These are phyloP conservation scores for Leccinum disarticulatum DNA, from an alignment of 768 basidiomycete species.

Conservation along the genomic window DNA sequence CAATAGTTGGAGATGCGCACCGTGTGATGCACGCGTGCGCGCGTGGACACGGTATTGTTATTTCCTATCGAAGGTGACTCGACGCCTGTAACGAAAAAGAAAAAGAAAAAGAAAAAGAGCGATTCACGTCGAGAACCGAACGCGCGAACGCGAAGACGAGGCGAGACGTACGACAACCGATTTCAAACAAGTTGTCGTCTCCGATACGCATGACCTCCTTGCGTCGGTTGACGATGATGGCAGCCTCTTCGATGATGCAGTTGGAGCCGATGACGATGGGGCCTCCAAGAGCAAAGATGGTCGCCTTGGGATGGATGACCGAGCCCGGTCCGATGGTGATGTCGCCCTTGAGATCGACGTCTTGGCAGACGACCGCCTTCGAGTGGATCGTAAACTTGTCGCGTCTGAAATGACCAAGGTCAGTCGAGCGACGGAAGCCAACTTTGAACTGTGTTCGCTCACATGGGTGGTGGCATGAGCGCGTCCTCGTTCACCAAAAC, in stretches of 20 bases:
- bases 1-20: conserved; percentile 80
- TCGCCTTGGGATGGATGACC: conserved; percentile 91
- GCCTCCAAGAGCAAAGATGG: conserved; percentile 87
- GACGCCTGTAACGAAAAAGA: conserved; percentile 53
- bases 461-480: conserved; percentile 29
- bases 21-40: conserved; percentile 80
- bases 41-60: conserved; percentile 84
- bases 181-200: conserved; percentile 91
- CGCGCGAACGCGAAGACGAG: neutral
- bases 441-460: conserved; percentile 9
- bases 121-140: neutral
- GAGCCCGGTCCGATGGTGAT: conserved; percentile 92
- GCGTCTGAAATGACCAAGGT: conserved; percentile 48
- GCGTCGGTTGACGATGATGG: conserved; percentile 85
- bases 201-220: conserved; percentile 93
- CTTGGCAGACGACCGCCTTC: conserved; percentile 87
- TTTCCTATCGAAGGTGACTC: conserved; percentile 84
- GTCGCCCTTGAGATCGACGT: conserved; percentile 92
- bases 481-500: neutral
- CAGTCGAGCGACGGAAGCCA: neutral
- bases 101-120: neutral
- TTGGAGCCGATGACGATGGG: conserved; percentile 87
- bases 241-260: conserved; percentile 91
- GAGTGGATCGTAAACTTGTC: conserved; percentile 91
- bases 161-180: conserved; percentile 76